Evolutionary conservation across 1,139 yeast species (phyloP).

Genomic region (Pichia sp.): DNA sequence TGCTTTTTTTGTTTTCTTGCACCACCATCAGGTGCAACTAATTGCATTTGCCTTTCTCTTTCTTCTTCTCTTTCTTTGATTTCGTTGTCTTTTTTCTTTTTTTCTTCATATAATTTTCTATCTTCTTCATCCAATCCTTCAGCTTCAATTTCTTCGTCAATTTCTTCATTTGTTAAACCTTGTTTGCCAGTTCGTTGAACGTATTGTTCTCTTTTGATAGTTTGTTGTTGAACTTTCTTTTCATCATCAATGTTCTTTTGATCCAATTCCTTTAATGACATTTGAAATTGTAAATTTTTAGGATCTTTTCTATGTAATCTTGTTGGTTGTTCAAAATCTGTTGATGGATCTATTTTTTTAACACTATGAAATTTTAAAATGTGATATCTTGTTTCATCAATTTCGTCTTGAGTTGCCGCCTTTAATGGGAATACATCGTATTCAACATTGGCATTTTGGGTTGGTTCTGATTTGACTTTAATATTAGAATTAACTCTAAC

Average conservation of each 20-base stretch:
- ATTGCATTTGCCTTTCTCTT: conserved; percentile 47
- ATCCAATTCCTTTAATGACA: conserved; percentile 57
- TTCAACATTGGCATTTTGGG: conserved; percentile 7
- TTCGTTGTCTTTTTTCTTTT: conserved; percentile 31
- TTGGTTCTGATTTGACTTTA: conserved; percentile 4
- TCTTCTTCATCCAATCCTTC: conserved; percentile 28
- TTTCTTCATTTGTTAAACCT: conserved; percentile 22
- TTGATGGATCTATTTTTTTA: conserved; percentile 58
- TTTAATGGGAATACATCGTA: conserved; percentile 62
- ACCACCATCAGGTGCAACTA: conserved; percentile 92
- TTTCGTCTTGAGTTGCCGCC: conserved; percentile 67
- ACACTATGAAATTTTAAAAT: conserved; percentile 74
- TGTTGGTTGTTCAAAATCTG: conserved; percentile 72
- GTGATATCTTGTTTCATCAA: conserved; percentile 72
- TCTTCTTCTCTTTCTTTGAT: conserved; percentile 24
- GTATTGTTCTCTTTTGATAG: conserved; percentile 26
- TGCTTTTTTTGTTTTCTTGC: conserved; percentile 62
- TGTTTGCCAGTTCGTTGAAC: conserved; percentile 20
- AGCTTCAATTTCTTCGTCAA: conserved; percentile 25
- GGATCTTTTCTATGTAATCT: conserved; percentile 91
- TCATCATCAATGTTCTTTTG: conserved; percentile 42
- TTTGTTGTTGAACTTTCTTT: conserved; percentile 28
- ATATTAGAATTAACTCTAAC: neutral
- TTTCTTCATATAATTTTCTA: conserved; percentile 21
- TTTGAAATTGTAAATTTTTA: conserved; percentile 76